Evolutionary conservation across 2,329 filamentous ascomycete genomes (phyloP), one percentile per base, ranked within the genome.

Genomic region (Helotiales sp.): DNA sequence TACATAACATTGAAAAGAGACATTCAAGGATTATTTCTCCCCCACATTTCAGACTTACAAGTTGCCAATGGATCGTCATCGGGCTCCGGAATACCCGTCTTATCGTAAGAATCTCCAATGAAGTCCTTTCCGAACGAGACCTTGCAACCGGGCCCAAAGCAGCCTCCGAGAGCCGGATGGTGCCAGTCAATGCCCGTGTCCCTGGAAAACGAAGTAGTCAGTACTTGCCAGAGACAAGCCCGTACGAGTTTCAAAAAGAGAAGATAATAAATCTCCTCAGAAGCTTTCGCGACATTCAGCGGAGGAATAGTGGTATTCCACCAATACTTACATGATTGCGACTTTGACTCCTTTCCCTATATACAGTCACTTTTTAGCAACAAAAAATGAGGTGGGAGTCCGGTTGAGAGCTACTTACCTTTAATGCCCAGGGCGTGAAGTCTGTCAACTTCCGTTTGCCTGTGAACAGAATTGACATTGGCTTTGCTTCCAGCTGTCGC

Each of bases 81-180:
- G 3, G 47, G 43, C 10, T 62, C 45, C 2, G 34, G 30, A 5
- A 65, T 60, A 22, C 22, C 22, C 8, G n/a, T 20, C 4, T 70
- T 69, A 55, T 73, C 70, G 15, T 63, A 34, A 26, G 22, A 22
- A 11, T 66, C 61, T 20, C 37, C 26, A 20, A 89, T 83, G 47
- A 88, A 79, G 69, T 89, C 87, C 37, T 80, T 80, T 24, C 89
- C 88, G 65, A 83, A 85, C 2, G 82, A 80, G 20, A 91, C 85
- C 47, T 89, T 79, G 70, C 84, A 89, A 13, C 82, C 86, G 1
- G 80, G 73, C 1, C 88, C 89, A 73, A 89, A 90, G 72, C 88
- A 88, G 55, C 86, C 87, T 37, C 89, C 89, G 0, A 91, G 82
- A 34, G 86, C 86, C 1, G 87, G 85, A 72, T 91, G 88, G 0